Percentiles rank a stretch among this genome's conserved stretches.
Evolutionary conservation across 2,329 filamentous ascomycete genomes (phyloP).

Genomic region (Rachicladosporium sp.): DNA sequence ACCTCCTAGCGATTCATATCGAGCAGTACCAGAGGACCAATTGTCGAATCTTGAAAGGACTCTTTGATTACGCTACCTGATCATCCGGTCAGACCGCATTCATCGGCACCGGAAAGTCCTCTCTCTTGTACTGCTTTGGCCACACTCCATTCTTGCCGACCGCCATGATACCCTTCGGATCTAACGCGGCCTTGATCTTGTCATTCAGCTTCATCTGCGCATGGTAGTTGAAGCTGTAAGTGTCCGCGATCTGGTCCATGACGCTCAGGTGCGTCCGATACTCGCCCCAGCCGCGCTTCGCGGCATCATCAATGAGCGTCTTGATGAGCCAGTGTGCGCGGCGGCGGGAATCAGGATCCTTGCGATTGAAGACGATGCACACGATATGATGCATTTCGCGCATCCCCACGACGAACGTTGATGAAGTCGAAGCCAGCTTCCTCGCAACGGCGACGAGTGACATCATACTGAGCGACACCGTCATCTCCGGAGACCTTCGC

Average conservation of each 20-base stretch:
- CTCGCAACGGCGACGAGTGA: slow-evolving; percentile 23
- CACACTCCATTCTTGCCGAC: slow-evolving; percentile 36
- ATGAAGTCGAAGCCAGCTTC: slow-evolving; percentile 40
- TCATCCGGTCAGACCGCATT: too few relatives aligned
- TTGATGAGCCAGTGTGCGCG: slow-evolving; percentile 28
- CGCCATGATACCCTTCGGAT: slow-evolving; percentile 37
- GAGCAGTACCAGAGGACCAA: too few relatives aligned
- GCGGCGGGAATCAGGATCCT: slow-evolving; percentile 27
- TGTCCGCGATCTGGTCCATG: slow-evolving; percentile 34
- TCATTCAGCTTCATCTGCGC: slow-evolving; percentile 33
- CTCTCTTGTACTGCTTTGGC: slow-evolving; percentile 6
- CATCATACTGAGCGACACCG: slow-evolving; percentile 32
- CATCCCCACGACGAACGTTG: slow-evolving; percentile 37
- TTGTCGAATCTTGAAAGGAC: too few relatives aligned
- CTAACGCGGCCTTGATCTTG: slow-evolving; percentile 34
- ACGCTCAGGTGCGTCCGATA: slow-evolving; percentile 36
- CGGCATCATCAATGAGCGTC: slow-evolving; percentile 28
- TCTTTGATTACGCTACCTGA: too few relatives aligned
- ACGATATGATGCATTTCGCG: slow-evolving; percentile 47
- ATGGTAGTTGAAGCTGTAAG: slow-evolving; percentile 32
- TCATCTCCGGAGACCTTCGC: slow-evolving; percentile 37
- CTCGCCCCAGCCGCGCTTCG: slow-evolving; percentile 32
- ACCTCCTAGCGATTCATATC: too few relatives aligned
- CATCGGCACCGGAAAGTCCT: slow-evolving; percentile 1
- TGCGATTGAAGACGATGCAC: slow-evolving; percentile 41